Conservation (phyloP, 345 rosid species). For the Pugionium dolabratum region DNA sequence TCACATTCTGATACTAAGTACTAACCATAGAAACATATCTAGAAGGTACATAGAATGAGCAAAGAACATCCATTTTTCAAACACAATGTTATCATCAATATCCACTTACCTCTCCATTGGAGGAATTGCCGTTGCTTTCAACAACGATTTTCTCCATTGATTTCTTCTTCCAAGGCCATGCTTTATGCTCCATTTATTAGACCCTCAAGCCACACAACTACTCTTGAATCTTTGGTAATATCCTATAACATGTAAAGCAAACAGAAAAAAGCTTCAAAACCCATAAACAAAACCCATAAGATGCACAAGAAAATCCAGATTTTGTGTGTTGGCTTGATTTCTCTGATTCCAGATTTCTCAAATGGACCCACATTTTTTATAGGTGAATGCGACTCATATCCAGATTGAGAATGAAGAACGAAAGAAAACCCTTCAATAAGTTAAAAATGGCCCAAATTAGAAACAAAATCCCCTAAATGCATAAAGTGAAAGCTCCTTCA, state of each 20-base stretch:
- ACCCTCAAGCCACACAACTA: slow-evolving; percentile 28
- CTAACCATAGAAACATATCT: slow-evolving; percentile 5
- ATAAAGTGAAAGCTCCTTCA: slow-evolving; percentile 21
- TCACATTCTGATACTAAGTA: background rate
- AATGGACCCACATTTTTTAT: slow-evolving; percentile 30
- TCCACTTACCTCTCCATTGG: slow-evolving; percentile 58
- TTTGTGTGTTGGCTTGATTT: slow-evolving; percentile 6
- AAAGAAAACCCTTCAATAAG: background rate
- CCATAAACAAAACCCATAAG: slow-evolving; percentile 4
- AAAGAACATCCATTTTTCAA: slow-evolving; percentile 3
- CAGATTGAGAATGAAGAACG: slow-evolving; percentile 22
- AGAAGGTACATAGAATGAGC: slow-evolving; percentile 6
- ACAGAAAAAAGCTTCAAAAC: background rate
- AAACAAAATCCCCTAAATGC: background rate
- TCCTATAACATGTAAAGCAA: slow-evolving; percentile 9
- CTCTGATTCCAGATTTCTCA: slow-evolving; percentile 23
- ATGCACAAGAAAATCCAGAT: background rate
- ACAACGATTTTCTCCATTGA: slow-evolving; percentile 55
- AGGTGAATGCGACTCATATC: slow-evolving; percentile 29
- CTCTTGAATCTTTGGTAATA: slow-evolving; percentile 19
- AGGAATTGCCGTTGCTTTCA: slow-evolving; percentile 34
- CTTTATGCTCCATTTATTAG: slow-evolving; percentile 62
- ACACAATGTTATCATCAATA: slow-evolving; percentile 14
- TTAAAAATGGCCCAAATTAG: slow-evolving; percentile 18
- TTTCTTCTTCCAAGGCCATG: slow-evolving; percentile 91